Evolutionary conservation across 2,329 filamentous ascomycete species (phyloP).

Genomic region (Pseudogymnoascus sp.): DNA sequence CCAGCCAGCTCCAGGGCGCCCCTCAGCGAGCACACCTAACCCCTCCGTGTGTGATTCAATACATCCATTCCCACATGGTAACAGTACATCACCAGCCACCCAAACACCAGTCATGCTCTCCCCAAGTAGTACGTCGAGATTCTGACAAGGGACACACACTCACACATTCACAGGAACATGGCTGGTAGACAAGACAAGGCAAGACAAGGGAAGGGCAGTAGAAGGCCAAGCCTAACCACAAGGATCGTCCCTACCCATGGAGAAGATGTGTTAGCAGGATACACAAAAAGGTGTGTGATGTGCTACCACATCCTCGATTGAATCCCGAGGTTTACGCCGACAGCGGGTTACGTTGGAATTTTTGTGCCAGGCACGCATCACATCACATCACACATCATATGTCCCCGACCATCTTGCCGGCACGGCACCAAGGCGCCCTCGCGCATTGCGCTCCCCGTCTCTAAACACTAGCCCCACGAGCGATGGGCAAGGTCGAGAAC

Average conservation of each 20-base stretch:
- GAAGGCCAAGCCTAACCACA: too few species aligned
- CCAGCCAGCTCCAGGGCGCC: not conserved
- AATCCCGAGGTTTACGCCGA: not conserved
- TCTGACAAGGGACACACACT: not conserved
- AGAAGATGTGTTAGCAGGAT: not conserved
- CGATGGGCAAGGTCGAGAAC: not conserved
- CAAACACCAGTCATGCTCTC: not conserved
- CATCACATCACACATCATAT: not conserved
- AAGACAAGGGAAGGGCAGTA: not conserved
- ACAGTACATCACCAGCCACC: not conserved
- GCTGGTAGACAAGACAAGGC: not conserved
- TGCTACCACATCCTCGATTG: not conserved
- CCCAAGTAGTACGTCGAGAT: not conserved
- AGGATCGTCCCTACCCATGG: too few species aligned
- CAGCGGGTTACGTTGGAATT: not conserved
- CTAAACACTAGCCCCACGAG: not conserved
- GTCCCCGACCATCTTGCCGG: not conserved
- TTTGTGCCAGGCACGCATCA: too few species aligned
- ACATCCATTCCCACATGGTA: not conserved
- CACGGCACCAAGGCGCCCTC: not conserved
- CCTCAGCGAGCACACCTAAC: too few species aligned
- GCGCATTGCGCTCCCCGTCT: not conserved
- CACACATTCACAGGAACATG: not conserved
- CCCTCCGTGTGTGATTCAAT: not conserved
- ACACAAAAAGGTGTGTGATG: not conserved